Base-by-base conservation (phyloP, 2,329 filamentous ascomycete species). In the Hypoxylon sp. region DNA sequence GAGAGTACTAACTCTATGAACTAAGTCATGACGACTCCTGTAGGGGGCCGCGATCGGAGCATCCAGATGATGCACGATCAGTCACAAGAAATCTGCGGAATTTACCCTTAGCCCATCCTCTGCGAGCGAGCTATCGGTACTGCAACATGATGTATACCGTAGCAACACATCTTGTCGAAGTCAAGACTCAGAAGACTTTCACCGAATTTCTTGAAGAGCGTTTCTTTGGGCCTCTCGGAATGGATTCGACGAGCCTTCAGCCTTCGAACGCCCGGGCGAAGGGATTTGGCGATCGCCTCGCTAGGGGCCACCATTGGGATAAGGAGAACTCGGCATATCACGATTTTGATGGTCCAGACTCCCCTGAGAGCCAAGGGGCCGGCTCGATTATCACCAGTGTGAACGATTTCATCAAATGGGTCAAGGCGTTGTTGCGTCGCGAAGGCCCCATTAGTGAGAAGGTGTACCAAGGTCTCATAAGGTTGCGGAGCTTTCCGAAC, bases 121-220 rank as follows among this genome's bases (percentile, higher is more conserved):
- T 74, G 8, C 72, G 75, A 10, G 51, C 69, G 14, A 72, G 55
- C 33, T 67, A 66, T 22, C 46, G 68, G 17, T 75, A 76, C 26
- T 67, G 55, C 44, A 74, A 76, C 61, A 68, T 74, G 17, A 76
- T 76, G 73, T 76, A 68, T 39, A 73, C 69, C 2, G 74, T 66
- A 1, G 73, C 71, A 3, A 66, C 71, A 3, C 66, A 75, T 22
- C 61, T 76, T 0, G 54, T 75, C n/a, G 73, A 74, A 19, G 60
- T 62, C 14, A 73, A 75, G 48, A 71, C 61, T 31, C 37, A 59
- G 6, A 64, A 69, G 2, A 24, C 17, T 3, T 76, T 76, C 50
- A 53, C 63, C 2, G 66, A 72, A 19, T 76, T 74, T 46, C 67
- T 76, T 0, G 66, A 74, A 26, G 58, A 71, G 17, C 64, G 58